Base-by-base conservation (phyloP, 345 rosid genomes). In the Corchorus capsularis region DNA sequence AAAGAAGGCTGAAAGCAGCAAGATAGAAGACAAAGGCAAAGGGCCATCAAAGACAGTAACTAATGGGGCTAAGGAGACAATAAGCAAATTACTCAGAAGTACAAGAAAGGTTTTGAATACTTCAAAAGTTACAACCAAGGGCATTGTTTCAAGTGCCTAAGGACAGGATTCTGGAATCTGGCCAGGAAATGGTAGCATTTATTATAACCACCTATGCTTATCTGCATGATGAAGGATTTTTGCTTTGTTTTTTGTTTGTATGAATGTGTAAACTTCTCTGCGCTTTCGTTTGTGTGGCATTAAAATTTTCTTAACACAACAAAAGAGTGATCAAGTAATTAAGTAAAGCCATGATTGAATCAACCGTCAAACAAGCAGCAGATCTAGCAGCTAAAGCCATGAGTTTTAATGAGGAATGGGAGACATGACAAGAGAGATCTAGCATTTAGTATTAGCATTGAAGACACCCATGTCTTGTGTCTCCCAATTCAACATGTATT, bases 31-130 rank as follows among this genome's bases (percentile, higher is more conserved):
- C 35, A 61, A 75, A 27, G 65, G 41, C 75, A 71, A 68, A 43
- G 41, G 43, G 47, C 2, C 20, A 52, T 37, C 83, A 4, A 77
- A 49, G 65, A 47, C 39, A 57, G 52, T 57, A 69, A 59, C 61
- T 22, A 35, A 35, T 19, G 22, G 72, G 34, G 81, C 82, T 0
- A 85, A 80, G 71, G 76, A 81, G 74, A 80, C 73, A 15, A 73
- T 83, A 55, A 74, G 14, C 75, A 80, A 74, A 19, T 67, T 81
- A 15, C 19, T 79, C 43, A 73, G 50, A 69, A 75, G 74, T 45
- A 80, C 85, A 15, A 77, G 68, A 43, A 83, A 77, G 53, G 81
- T 77, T 19, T 50, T 80, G 73, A 46, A 49, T 34, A 52, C 78
- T 62, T 52, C 80, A 16, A 79, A 79, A 62, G 74, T 57, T 59